phyloP scores from a whole-genome alignment of 495 filamentous ascomycete genomes.

The Parathielavia appendiculata region DNA sequence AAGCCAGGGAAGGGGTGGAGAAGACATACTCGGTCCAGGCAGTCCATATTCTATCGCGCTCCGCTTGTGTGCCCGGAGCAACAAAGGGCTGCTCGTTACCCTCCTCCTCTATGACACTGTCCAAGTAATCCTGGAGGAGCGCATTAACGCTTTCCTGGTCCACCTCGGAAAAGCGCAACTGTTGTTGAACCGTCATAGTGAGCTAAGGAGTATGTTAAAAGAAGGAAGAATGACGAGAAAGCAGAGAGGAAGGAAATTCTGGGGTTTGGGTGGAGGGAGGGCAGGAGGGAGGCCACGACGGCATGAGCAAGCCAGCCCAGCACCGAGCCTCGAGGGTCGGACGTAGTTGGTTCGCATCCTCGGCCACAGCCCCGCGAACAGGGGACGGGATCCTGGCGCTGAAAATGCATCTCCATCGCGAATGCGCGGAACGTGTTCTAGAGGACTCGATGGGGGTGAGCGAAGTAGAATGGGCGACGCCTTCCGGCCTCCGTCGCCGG shows the following conservation, averaged over 20 bases:
- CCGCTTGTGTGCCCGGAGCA: background rate
- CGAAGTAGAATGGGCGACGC: background rate
- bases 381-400: conserved; percentile 4
- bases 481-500: background rate
- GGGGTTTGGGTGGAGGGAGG: background rate
- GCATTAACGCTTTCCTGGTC: no score
- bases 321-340: conserved; percentile 5
- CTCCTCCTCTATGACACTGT: no score
- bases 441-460: background rate
- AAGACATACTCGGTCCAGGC: conserved; percentile 5
- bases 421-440: background rate
- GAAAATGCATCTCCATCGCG: background rate
- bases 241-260: no score
- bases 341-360: background rate
- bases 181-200: background rate
- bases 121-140: no score
- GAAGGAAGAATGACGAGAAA: background rate
- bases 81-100: no score
- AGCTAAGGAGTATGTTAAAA: background rate
- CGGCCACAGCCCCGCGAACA: background rate
- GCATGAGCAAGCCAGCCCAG: background rate
- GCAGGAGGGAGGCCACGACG: background rate
- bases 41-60: conserved; percentile 1
- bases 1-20: background rate
- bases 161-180: background rate